Conservation (phyloP, 1,284 basidiomycete species). For the Fomitopsis schrenkii region DNA sequence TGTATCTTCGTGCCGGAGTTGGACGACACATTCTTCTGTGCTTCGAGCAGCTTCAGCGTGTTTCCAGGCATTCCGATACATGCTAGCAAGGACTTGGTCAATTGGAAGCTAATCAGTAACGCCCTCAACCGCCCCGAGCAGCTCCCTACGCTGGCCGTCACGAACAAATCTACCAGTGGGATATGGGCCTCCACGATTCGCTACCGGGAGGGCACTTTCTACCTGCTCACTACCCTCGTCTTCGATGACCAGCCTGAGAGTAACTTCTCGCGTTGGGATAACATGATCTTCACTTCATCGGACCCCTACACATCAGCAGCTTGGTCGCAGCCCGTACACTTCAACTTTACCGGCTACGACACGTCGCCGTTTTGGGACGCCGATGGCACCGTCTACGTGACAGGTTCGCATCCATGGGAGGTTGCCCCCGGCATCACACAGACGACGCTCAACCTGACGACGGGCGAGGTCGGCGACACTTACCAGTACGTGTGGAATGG, state of each 20-base stretch:
- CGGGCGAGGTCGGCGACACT: not conserved
- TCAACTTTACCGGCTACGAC: slow-evolving; percentile 1
- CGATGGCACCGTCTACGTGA: not conserved
- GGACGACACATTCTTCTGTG: not conserved
- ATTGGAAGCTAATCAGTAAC: not conserved
- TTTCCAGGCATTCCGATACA: not conserved
- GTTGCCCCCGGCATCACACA: not conserved
- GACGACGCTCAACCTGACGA: not conserved
- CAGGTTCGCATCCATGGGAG: not conserved
- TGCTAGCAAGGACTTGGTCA: not conserved
- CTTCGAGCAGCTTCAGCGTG: not conserved
- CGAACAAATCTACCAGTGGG: not conserved
- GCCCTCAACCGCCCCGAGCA: not conserved
- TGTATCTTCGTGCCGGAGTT: not conserved
- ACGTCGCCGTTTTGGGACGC: not conserved
- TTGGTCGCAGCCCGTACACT: slow-evolving; percentile 1
- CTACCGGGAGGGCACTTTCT: slow-evolving; percentile 1
- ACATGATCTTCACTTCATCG: not conserved
- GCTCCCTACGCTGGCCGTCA: not conserved
- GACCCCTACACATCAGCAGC: not conserved
- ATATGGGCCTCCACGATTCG: not conserved
- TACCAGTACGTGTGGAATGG: not conserved
- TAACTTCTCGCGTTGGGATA: not conserved
- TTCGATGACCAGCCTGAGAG: not conserved
- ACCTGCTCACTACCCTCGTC: not conserved